Evolutionary conservation across 177 flowering plant species (phyloP), one percentile per base, ranked within the genome.

Genomic region (Vitis hybrid): DNA sequence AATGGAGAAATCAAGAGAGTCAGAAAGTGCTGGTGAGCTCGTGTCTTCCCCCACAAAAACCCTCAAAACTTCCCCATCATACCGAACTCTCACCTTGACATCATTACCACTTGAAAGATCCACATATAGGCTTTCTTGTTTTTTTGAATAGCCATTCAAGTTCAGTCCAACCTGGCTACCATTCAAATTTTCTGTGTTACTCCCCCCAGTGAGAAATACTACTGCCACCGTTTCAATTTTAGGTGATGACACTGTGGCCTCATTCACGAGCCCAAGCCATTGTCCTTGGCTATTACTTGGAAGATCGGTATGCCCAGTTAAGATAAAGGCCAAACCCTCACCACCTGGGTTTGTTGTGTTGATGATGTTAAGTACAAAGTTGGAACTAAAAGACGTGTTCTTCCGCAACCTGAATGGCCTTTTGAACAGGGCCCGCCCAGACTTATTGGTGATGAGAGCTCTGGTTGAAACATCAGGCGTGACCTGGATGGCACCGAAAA

Each of bases 221-320:
- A 90, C 62, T 0, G 90, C 90, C 2, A 88, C 80, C 0, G 79
- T 79, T 9, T 57, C 13, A 60, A 69, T 74, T 2, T 4, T 3
- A 0, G 60, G 3, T 1, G 79, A 49, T 7, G 85, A 86, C 64
- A 87, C 80, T 0, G 84, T 74, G 5, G 15, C 62, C 48, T 66
- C 66, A 59, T 84, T 88, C 21, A 80, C 87, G 2, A 89, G 68
- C 14, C 90, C 91, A 13, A 89, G 87, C 91, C 91, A 89, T 49
- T 77, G 76, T 2, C 94, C 91, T 0, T 71, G 2, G 64, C 91
- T 87, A 68, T 77, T 69, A 0, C 6, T 39, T 0, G 90, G 91
- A 33, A 80, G 14, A 1, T 6, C 12, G 1, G 19, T 0, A 26
- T 79, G 56, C 2, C 18, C 74, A 6, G 88, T 59, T n/a, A 89